Percentiles rank a stretch among this genome's conserved stretches.
phyloP scores from a whole-genome alignment of 306 rosid genomes.

The Acacia melanoxylon region DNA sequence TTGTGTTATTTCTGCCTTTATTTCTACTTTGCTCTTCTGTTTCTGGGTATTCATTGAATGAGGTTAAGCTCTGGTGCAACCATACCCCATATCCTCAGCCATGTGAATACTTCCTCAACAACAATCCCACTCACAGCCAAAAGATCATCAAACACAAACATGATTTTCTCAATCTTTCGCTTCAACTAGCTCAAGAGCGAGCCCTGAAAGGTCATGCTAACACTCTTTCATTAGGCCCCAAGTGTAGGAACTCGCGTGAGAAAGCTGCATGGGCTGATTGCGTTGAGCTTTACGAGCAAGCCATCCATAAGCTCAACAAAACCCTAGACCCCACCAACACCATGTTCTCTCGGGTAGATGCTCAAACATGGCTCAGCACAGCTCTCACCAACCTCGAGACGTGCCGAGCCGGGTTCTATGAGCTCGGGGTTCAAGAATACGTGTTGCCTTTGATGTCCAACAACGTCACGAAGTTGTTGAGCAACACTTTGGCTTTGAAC shows the following conservation, averaged over 20 bases:
- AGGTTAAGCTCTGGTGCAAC: slow-evolving; percentile 52
- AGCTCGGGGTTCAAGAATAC: slow-evolving; percentile 50
- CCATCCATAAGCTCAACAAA: slow-evolving; percentile 51
- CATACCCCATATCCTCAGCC: slow-evolving; percentile 67
- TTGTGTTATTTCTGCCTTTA: too few relatives aligned
- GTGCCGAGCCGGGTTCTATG: slow-evolving; percentile 53
- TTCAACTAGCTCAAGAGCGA: slow-evolving; percentile 45
- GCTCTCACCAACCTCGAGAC: slow-evolving; percentile 71
- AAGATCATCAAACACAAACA: too few relatives aligned
- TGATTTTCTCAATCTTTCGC: slow-evolving; percentile 48
- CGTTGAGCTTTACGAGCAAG: slow-evolving; percentile 53
- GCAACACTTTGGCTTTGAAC: slow-evolving; percentile 66
- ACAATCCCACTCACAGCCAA: neutral
- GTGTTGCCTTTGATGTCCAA: slow-evolving; percentile 51
- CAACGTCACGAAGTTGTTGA: slow-evolving; percentile 61
- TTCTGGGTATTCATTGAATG: slow-evolving; percentile 26
- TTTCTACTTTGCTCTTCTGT: neutral
- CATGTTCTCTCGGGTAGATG: slow-evolving; percentile 44
- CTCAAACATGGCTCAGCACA: slow-evolving; percentile 70
- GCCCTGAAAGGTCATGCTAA: slow-evolving; percentile 41
- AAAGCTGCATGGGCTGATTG: slow-evolving; percentile 73
- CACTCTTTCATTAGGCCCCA: slow-evolving; percentile 36
- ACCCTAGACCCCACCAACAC: slow-evolving; percentile 36
- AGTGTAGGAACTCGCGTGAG: slow-evolving; percentile 38
- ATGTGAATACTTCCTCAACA: slow-evolving; percentile 50